phyloP scores from a whole-genome alignment of 805 yeast genomes.

The Saccharomycopsis capsularis region DNA sequence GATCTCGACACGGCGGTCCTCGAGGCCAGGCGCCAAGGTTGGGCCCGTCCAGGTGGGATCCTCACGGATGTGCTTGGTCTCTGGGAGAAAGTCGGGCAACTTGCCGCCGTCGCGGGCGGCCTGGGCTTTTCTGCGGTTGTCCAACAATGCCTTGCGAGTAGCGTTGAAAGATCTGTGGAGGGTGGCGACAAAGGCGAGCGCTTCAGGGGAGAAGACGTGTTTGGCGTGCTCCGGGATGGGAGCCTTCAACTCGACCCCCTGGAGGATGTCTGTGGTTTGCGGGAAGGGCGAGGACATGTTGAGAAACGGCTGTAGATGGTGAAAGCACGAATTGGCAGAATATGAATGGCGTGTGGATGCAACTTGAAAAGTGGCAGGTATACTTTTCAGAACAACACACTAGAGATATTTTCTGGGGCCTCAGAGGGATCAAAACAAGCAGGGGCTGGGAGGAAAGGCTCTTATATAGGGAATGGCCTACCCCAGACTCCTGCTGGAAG shows the following conservation, averaged over 20 bases:
- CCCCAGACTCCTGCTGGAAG: no score
- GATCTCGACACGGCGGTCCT: slow-evolving; percentile 67
- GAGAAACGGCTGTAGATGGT: no score
- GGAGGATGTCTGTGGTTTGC: slow-evolving; percentile 31
- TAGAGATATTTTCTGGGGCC: background rate
- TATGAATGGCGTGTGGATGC: no score
- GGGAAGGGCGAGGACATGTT: slow-evolving; percentile 37
- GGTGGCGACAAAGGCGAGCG: slow-evolving; percentile 58
- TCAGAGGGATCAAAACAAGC: background rate
- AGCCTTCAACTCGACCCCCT: slow-evolving; percentile 51
- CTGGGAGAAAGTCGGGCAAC: slow-evolving; percentile 64
- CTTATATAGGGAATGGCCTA: background rate
- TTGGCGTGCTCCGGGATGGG: slow-evolving; percentile 38
- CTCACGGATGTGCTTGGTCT: slow-evolving; percentile 53
- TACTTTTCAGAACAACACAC: no score
- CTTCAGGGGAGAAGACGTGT: slow-evolving; percentile 54
- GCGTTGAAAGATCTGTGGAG: slow-evolving; percentile 58
- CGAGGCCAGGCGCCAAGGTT: slow-evolving; percentile 57
- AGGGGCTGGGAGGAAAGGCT: background rate
- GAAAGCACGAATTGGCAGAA: no score
- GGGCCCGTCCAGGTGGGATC: slow-evolving; percentile 70
- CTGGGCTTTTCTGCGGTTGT: slow-evolving; percentile 50
- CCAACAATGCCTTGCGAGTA: slow-evolving; percentile 48
- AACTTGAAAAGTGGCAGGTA: no score
- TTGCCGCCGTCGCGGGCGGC: slow-evolving; percentile 50